Base-by-base conservation (phyloP, 352 stramenopile genomes). In the Globisporangium abappressorium region DNA sequence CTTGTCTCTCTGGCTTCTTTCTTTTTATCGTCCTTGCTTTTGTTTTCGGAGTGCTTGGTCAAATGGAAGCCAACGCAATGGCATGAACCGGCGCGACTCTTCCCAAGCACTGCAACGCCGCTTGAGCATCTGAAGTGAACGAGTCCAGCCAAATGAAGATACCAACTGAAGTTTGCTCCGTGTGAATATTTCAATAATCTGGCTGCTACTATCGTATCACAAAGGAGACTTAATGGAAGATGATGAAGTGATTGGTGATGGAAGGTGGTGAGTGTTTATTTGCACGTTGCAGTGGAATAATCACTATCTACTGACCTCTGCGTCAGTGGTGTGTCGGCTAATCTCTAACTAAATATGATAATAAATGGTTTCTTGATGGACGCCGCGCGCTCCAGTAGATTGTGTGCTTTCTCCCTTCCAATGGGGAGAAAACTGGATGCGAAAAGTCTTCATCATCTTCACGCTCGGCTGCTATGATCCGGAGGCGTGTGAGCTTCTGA, bases 271-370 rank as follows among this genome's bases (percentile, higher is more conserved):
- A 24, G 43, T 51, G 43, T 51, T 24, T 51, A 51, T 51, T 51
- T 51, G 15, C 43, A 51, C 43, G 18, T 24, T 51, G 43, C 18
- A 24, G 18, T 51, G 43, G 18, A 51, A 51, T 24, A 51, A 22
- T 22, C 43, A 24, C 43, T 51, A 51, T 51, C 6, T 51, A 51
- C 43, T 51, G 43, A 24, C 18, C 53, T 22, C 7, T 28, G 33
- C 30, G 55, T 28, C 55, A 61, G 55, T 62, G 30, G 47, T 28
- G n/a, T 26, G 47, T 26, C 56, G 56, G 20, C 56, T 62, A 22
- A 47, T 62, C 26, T 62, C 56, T 62, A 49, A 58, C 53, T 62
- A 62, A 62, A 62, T 62, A 65, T 28, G 26, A 65, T 43, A 62
- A 43, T 56, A 56, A 61, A 30, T 57, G 24, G 22, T 3, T 28